Conservation (phyloP, 78 protist genomes). For the Protostelium mycophagum region DNA sequence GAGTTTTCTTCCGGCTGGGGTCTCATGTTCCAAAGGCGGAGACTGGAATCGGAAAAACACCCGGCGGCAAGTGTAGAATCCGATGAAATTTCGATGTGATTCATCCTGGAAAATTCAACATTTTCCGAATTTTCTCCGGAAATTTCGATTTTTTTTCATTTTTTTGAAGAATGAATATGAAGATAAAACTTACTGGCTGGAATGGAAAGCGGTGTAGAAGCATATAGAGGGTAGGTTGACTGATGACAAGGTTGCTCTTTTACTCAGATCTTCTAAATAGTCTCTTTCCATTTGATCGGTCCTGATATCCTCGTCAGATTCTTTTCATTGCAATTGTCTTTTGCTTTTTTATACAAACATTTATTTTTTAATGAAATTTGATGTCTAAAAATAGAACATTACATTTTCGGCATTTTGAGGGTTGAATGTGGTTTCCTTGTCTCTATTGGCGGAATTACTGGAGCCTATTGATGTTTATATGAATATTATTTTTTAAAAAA, state of each 20-base stretch:
- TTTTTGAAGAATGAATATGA: slow-evolving; percentile 6
- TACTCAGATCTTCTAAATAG: slow-evolving; percentile 46
- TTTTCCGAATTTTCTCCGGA: neutral
- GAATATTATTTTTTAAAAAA: slow-evolving; percentile 17
- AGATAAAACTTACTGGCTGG: slow-evolving; percentile 10
- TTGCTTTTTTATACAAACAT: neutral
- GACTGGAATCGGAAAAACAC: slow-evolving; percentile 59
- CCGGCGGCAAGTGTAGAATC: slow-evolving; percentile 47
- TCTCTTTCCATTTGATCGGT: slow-evolving; percentile 35
- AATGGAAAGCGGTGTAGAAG: slow-evolving; percentile 74
- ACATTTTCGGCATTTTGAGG: no score
- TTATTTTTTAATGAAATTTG: slow-evolving; percentile 1
- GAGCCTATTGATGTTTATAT: no score
- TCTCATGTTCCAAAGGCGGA: slow-evolving; percentile 67
- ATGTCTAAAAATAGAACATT: no score
- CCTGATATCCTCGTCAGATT: no score
- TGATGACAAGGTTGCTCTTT: slow-evolving; percentile 41
- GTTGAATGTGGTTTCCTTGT: no score
- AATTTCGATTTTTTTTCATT: slow-evolving; percentile 18
- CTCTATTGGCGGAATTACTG: no score
- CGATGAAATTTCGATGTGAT: slow-evolving; percentile 23
- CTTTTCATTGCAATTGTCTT: no score
- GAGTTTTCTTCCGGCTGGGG: slow-evolving; percentile 18
- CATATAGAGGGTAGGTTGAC: slow-evolving; percentile 70
- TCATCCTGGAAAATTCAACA: slow-evolving; percentile 11